Percentiles rank a stretch among this genome's conserved stretches.
Conservation (phyloP, 2,329 filamentous ascomycete genomes). For the Xylariaceae sp. region DNA sequence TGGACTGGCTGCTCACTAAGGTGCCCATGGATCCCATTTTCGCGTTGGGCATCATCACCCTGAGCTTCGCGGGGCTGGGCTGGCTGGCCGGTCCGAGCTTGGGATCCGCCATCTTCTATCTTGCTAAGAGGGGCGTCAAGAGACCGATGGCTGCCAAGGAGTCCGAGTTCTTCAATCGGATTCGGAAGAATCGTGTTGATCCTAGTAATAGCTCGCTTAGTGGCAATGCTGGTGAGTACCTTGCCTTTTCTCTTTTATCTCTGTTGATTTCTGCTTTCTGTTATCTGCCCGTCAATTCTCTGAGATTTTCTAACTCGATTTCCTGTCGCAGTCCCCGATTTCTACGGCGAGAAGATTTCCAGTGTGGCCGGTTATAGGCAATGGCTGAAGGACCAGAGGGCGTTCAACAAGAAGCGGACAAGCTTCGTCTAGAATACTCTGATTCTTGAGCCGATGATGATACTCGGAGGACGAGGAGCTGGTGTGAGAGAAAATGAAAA, state of each 20-base stretch:
- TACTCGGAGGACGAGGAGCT: too few relatives aligned
- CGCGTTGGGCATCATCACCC: slow-evolving; percentile 74
- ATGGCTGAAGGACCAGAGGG: slow-evolving; percentile 96
- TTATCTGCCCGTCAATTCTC: not conserved
- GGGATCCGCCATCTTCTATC: slow-evolving; percentile 75
- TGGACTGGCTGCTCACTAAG: slow-evolving; percentile 66
- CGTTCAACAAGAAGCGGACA: slow-evolving; percentile 88
- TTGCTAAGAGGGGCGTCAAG: slow-evolving; percentile 67
- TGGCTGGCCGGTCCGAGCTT: slow-evolving; percentile 85
- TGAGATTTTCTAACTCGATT: not conserved
- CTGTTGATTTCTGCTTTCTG: not conserved
- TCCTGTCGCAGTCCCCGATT: slow-evolving; percentile 68
- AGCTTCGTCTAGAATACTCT: slow-evolving; percentile 48
- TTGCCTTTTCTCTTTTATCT: not conserved
- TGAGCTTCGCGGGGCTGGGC: slow-evolving; percentile 73
- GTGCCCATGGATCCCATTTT: slow-evolving; percentile 86
- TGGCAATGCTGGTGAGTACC: slow-evolving; percentile 66
- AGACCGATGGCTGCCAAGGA: slow-evolving; percentile 80
- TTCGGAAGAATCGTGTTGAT: slow-evolving; percentile 90
- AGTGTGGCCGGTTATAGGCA: slow-evolving; percentile 87
- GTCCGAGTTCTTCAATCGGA: slow-evolving; percentile 84
- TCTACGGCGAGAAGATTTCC: slow-evolving; percentile 97
- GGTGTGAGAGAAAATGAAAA: not conserved
- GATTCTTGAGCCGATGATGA: slow-evolving; percentile 14
- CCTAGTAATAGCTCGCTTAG: slow-evolving; percentile 77